These are phyloP conservation scores for Ceratocystis cubensis DNA, from an alignment of 2,329 filamentous ascomycete species.

Conservation along the genomic window DNA sequence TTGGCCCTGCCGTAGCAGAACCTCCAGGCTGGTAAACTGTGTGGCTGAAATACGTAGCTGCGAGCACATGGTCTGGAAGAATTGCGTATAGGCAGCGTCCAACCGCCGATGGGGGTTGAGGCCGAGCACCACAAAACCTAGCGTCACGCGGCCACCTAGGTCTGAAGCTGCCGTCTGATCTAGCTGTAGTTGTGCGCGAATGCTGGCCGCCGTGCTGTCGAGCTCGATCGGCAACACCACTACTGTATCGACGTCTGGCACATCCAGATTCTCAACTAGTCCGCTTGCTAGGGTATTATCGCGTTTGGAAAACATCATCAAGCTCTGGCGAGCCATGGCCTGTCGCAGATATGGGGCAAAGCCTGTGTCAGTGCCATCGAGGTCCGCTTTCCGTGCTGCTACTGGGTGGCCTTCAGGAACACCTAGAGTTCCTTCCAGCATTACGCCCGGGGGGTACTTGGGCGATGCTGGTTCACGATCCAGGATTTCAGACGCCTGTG, in stretches of 20 bases:
- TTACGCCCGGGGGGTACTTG: constrained; percentile 48
- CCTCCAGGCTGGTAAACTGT: constrained; percentile 26
- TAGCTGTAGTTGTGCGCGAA: constrained; percentile 52
- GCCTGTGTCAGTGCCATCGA: constrained; percentile 55
- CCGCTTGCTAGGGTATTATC: constrained; percentile 46
- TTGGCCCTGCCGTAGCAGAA: constrained; percentile 70
- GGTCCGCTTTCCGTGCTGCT: constrained; percentile 50
- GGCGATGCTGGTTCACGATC: not conserved
- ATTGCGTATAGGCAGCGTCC: constrained; percentile 60
- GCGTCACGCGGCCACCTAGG: constrained; percentile 31
- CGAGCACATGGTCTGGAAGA: constrained; percentile 46
- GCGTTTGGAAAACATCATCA: constrained; percentile 55
- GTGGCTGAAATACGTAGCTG: constrained; percentile 14
- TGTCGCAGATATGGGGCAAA: constrained; percentile 67
- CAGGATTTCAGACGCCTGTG: constrained; percentile 25
- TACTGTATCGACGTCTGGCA: constrained; percentile 58
- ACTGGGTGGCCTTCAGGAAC: constrained; percentile 51
- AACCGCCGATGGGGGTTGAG: constrained; percentile 54
- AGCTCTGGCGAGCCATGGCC: constrained; percentile 53
- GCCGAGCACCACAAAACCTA: constrained; percentile 19
- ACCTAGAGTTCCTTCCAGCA: constrained; percentile 61
- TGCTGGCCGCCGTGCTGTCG: constrained; percentile 51
- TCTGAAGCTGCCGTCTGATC: constrained; percentile 42
- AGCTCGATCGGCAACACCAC: constrained; percentile 71
- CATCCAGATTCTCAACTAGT: constrained; percentile 54